These are phyloP conservation scores for Periconia digitata DNA, from an alignment of 2,329 filamentous ascomycete species.

Conservation along the genomic window DNA sequence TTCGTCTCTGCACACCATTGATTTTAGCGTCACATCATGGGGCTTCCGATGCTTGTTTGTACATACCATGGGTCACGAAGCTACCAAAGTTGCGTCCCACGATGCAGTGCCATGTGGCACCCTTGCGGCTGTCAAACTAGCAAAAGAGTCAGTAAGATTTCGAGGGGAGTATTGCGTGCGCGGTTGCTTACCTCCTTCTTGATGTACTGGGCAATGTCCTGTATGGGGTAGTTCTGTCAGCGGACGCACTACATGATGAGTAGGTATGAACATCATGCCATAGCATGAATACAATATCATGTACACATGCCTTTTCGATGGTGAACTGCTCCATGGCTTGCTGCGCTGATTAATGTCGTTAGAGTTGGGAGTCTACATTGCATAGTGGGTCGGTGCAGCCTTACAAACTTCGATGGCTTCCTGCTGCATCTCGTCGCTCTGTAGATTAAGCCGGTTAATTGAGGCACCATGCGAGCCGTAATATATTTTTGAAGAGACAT, in stretches of 20 bases:
- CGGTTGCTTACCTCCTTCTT: constrained; percentile 72
- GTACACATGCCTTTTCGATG: constrained; percentile 65
- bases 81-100: constrained; percentile 98
- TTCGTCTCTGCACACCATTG: constrained; percentile 74
- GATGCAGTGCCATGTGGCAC: constrained; percentile 98
- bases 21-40: constrained; percentile 16
- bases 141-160: constrained; percentile 15
- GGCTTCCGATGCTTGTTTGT: background rate
- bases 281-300: background rate
- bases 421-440: constrained; percentile 97
- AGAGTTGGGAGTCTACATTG: constrained; percentile 22
- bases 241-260: background rate
- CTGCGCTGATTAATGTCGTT: constrained; percentile 57
- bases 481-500: no score
- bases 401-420: constrained; percentile 94
- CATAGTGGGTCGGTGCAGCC: no score
- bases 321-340: constrained; percentile 72
- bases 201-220: constrained; percentile 96
- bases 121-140: constrained; percentile 97
- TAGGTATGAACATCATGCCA: background rate
- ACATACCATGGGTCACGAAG: constrained; percentile 93
- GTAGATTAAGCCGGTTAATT: constrained; percentile 22
- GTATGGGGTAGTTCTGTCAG: constrained; percentile 10
- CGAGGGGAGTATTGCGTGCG: background rate
- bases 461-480: no score